These are phyloP conservation scores for Pyrenophora graminea DNA, from an alignment of 2,329 filamentous ascomycete species.

Conservation along the genomic window DNA sequence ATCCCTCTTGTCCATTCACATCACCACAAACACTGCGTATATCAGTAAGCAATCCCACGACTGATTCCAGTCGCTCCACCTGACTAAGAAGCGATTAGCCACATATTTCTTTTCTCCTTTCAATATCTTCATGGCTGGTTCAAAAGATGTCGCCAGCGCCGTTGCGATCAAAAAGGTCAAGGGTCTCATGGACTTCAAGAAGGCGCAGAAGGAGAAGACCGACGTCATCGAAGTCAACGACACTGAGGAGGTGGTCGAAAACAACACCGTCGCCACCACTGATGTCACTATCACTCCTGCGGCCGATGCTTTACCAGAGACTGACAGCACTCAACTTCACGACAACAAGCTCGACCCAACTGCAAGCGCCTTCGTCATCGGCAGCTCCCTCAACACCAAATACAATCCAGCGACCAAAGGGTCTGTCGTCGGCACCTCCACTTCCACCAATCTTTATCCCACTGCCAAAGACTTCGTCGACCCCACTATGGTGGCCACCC, in stretches of 20 bases:
- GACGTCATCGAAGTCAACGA: neutral
- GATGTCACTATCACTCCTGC: neutral
- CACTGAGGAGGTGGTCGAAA: too few species aligned
- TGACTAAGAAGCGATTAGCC: neutral
- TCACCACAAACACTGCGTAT: too few species aligned
- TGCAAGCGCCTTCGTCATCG: neutral
- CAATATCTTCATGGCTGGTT: neutral
- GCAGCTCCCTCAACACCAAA: neutral
- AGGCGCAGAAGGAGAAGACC: conserved; percentile 8
- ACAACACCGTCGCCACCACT: neutral
- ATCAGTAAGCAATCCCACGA: too few species aligned
- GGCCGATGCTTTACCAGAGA: too few species aligned
- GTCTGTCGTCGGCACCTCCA: too few species aligned
- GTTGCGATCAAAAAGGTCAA: conserved; percentile 5
- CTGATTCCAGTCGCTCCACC: neutral
- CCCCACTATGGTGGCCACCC: neutral
- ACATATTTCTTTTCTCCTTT: neutral
- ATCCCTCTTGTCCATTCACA: too few species aligned
- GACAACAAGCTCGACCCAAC: neutral
- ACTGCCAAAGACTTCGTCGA: neutral
- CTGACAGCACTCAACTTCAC: too few species aligned
- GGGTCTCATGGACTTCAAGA: conserved; percentile 8
- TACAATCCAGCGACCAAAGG: too few species aligned
- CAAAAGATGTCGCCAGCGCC: neutral
- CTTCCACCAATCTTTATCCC: too few species aligned